Evolutionary conservation across 192 early-diverging fungal genomes (phyloP).

Genomic region (Coemansia sp.): DNA sequence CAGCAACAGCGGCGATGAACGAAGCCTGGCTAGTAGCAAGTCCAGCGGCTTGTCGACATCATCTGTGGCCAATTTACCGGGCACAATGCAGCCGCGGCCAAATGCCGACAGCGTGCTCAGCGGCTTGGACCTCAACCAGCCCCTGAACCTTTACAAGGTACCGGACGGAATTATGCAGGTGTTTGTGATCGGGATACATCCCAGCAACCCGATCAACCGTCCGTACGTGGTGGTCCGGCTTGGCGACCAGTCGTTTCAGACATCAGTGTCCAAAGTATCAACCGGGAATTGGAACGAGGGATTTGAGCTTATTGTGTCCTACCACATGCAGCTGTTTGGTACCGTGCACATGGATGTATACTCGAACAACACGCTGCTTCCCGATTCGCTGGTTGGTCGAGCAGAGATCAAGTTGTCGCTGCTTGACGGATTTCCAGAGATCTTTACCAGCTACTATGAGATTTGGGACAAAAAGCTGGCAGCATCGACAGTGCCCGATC

Average conservation of each 20-base stretch:
- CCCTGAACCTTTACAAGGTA: constrained; percentile 53
- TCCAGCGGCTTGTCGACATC: not conserved
- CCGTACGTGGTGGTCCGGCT: constrained; percentile 66
- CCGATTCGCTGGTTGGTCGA: constrained; percentile 67
- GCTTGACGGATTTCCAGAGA: constrained; percentile 63
- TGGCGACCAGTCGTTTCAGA: constrained; percentile 67
- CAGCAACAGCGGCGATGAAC: not conserved
- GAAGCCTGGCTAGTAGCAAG: not conserved
- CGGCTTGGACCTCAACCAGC: constrained; percentile 43
- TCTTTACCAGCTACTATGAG: constrained; percentile 75
- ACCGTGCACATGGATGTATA: constrained; percentile 71
- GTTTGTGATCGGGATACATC: constrained; percentile 59
- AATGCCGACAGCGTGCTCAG: constrained; percentile 34
- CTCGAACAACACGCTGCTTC: constrained; percentile 59
- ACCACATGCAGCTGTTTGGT: constrained; percentile 74
- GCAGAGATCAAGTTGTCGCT: constrained; percentile 64
- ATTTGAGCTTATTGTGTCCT: constrained; percentile 68
- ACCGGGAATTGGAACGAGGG: constrained; percentile 71
- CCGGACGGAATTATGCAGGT: constrained; percentile 59
- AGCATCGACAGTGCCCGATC: constrained; percentile 60
- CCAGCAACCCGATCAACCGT: constrained; percentile 58
- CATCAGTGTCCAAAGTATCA: constrained; percentile 57
- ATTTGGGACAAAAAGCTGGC: constrained; percentile 74
- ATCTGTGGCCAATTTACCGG: not conserved
- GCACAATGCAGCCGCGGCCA: constrained; percentile 5